Percentiles rank a stretch among this genome's conserved stretches.
These are phyloP conservation scores for Aspergillus fischeri DNA, from an alignment of 2,329 filamentous ascomycete species.

Conservation along the genomic window DNA sequence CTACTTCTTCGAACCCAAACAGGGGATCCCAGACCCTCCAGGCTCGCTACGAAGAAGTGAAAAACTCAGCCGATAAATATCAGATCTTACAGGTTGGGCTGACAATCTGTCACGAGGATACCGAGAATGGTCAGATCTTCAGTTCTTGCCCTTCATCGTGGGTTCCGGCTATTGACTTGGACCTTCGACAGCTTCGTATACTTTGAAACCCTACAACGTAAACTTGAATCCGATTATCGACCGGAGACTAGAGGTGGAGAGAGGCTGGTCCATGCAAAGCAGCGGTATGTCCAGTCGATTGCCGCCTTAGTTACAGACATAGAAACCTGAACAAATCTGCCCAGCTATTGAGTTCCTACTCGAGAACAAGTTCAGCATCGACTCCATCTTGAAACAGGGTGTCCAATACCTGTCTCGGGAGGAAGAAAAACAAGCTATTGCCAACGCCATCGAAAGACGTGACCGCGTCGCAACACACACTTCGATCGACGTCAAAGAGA, in stretches of 20 bases:
- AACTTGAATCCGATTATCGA: slow-evolving; percentile 55
- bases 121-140: slow-evolving; percentile 40
- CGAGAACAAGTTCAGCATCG: slow-evolving; percentile 56
- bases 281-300: slow-evolving; percentile 37
- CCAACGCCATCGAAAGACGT: slow-evolving; percentile 42
- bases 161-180: slow-evolving; percentile 3
- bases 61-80: slow-evolving; percentile 58
- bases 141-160: not conserved
- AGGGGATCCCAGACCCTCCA: slow-evolving; percentile 51
- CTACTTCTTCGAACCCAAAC: slow-evolving; percentile 34
- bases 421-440: slow-evolving; percentile 50
- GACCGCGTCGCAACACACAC: slow-evolving; percentile 24
- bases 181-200: slow-evolving; percentile 45
- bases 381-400: slow-evolving; percentile 52
- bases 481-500: slow-evolving; percentile 49
- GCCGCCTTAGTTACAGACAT: not conserved
- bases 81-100: slow-evolving; percentile 64
- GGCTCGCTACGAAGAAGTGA: slow-evolving; percentile 58
- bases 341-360: slow-evolving; percentile 58
- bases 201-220: slow-evolving; percentile 62
- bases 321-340: slow-evolving; percentile 7
- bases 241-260: slow-evolving; percentile 53
- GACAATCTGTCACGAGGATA: slow-evolving; percentile 59
- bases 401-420: slow-evolving; percentile 60
- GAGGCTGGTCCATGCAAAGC: slow-evolving; percentile 57